Conservation (phyloP, 2,329 filamentous ascomycete genomes). For the Amauroascus niger region DNA sequence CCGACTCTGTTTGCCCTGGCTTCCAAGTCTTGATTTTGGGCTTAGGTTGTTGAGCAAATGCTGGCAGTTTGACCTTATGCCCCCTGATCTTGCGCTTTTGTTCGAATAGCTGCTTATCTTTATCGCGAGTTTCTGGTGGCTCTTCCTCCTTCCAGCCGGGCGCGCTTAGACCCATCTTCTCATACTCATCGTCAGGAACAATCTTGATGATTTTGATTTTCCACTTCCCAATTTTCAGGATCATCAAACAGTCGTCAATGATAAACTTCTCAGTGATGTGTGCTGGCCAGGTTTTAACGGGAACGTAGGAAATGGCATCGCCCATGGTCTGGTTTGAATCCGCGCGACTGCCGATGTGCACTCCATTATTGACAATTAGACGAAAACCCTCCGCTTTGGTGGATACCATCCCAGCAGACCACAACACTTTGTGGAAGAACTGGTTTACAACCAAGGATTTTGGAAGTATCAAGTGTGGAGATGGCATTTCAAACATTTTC, state of each 20-base stretch:
- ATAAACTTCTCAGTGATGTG: constrained; percentile 42
- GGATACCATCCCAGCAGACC: constrained; percentile 43
- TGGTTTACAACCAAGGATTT: constrained; percentile 41
- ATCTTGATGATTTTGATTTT: constrained; percentile 50
- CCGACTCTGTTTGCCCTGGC: neutral
- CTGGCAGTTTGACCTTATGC: constrained; percentile 12
- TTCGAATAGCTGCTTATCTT: constrained; percentile 15
- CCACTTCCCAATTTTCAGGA: constrained; percentile 51
- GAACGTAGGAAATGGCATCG: constrained; percentile 42
- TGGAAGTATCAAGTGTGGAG: constrained; percentile 26
- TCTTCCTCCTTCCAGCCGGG: constrained; percentile 43
- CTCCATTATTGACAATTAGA: constrained; percentile 42
- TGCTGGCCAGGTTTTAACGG: constrained; percentile 37
- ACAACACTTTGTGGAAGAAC: constrained; percentile 42
- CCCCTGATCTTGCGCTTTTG: constrained; percentile 8
- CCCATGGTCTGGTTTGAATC: constrained; percentile 35
- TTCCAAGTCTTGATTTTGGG: constrained; percentile 1
- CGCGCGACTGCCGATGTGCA: constrained; percentile 40
- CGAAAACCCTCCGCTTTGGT: constrained; percentile 46
- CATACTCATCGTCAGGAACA: constrained; percentile 46
- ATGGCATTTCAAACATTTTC: constrained; percentile 7
- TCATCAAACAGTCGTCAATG: constrained; percentile 43
- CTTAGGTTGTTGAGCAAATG: neutral
- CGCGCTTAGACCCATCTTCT: constrained; percentile 36
- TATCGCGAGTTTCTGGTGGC: constrained; percentile 12